These are phyloP conservation scores for Apiospora malaysiana DNA, from an alignment of 2,329 filamentous ascomycete species.

Conservation along the genomic window DNA sequence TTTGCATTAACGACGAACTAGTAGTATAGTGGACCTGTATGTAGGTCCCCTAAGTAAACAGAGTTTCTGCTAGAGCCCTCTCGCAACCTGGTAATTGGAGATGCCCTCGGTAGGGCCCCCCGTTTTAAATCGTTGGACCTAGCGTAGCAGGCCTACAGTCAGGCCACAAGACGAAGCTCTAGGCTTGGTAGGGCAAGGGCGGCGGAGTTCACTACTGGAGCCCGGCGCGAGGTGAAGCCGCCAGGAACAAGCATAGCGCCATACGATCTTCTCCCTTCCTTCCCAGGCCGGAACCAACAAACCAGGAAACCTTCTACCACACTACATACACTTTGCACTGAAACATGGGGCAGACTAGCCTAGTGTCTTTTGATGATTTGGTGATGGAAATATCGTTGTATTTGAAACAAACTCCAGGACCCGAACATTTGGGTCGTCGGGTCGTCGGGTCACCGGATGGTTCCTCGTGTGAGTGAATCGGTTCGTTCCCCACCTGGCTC, in stretches of 20 bases:
- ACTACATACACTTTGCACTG: not conserved
- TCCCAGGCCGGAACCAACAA: not conserved
- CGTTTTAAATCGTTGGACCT: not conserved
- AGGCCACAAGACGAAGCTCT: not conserved
- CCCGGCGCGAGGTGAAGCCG: not conserved
- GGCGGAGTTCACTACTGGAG: not conserved
- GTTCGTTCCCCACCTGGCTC: not conserved
- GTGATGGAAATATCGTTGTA: not conserved
- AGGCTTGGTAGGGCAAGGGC: not conserved
- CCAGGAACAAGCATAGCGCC: not conserved
- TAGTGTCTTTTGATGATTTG: not conserved
- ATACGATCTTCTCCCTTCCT: not conserved
- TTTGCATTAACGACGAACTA: not conserved
- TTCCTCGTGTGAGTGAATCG: not conserved
- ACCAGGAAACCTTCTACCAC: too few species aligned
- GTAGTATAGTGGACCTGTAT: not conserved
- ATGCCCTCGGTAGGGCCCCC: not conserved
- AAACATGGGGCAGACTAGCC: not conserved
- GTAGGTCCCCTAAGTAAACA: not conserved
- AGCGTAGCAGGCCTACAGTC: not conserved
- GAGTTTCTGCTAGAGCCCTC: not conserved
- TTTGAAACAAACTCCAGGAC: not conserved
- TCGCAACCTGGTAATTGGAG: not conserved
- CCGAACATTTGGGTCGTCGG: not conserved
- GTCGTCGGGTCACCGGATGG: too few species aligned